These are phyloP conservation scores for Solanum medicagineum DNA, from an alignment of 257 asterid species.

Conservation along the genomic window DNA sequence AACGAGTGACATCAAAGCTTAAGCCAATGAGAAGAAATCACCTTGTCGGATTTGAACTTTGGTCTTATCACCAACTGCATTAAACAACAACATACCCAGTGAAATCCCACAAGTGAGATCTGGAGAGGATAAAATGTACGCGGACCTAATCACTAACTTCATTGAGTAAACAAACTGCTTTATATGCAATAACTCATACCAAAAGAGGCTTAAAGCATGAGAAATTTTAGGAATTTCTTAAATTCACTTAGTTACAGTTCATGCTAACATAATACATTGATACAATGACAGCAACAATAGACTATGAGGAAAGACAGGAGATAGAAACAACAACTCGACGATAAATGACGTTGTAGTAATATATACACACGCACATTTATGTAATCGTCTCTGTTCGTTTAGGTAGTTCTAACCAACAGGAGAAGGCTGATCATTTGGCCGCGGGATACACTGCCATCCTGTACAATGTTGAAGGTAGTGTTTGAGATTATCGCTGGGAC, in stretches of 20 bases:
- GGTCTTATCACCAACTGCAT: neutral
- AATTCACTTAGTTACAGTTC: neutral
- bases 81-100: too few species aligned
- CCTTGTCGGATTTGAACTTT: neutral
- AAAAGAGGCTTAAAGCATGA: neutral
- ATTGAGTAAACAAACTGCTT: neutral
- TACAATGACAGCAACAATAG: neutral
- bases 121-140: too few species aligned
- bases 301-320: neutral
- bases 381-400: neutral
- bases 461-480: slow-evolving; percentile 47
- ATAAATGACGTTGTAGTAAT: neutral
- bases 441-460: slow-evolving; percentile 46
- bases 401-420: neutral
- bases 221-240: neutral
- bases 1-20: neutral
- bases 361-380: neutral
- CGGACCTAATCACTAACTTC: neutral
- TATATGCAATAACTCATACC: neutral
- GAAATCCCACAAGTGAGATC: too few species aligned
- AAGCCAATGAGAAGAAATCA: neutral
- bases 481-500: slow-evolving; percentile 46
- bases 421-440: slow-evolving; percentile 26
- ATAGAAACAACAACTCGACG: neutral
- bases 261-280: neutral